Evolutionary conservation across 257 asterid species (phyloP).

Genomic region (Jaltomata sinuosa): DNA sequence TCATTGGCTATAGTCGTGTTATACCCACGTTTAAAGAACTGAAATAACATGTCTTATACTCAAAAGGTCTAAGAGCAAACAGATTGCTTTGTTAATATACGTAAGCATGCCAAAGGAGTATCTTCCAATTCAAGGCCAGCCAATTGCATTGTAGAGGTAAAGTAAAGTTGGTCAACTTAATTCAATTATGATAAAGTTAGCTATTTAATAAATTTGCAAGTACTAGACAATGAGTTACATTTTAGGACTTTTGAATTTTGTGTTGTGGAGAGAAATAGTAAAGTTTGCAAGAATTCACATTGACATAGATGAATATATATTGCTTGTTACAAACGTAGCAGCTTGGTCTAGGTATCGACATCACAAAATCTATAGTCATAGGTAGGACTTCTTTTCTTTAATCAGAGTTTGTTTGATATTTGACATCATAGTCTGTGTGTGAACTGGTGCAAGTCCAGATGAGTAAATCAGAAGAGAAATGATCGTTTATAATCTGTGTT

Average conservation of each 20-base stretch:
- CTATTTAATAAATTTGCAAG: neutral
- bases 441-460: too few species aligned
- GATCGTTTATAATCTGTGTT: too few species aligned
- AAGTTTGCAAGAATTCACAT: neutral
- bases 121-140: slow-evolving; percentile 91
- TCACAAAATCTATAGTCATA: too few species aligned
- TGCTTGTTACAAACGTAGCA: neutral
- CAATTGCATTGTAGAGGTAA: slow-evolving; percentile 92
- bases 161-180: neutral
- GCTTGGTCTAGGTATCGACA: neutral
- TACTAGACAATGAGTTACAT: neutral
- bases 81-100: slow-evolving; percentile 34
- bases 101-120: slow-evolving; percentile 98
- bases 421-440: neutral
- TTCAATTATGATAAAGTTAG: neutral
- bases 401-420: too few species aligned
- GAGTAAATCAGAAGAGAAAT: too few species aligned
- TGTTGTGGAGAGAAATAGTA: neutral
- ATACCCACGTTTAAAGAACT: too few species aligned
- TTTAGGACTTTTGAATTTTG: neutral
- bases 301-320: neutral
- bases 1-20: too few species aligned
- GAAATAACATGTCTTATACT: too few species aligned
- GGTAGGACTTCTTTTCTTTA: too few species aligned
- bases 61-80: too few species aligned